Conservation (phyloP, 192 early-diverging fungal genomes). For the Coemansia sp. region DNA sequence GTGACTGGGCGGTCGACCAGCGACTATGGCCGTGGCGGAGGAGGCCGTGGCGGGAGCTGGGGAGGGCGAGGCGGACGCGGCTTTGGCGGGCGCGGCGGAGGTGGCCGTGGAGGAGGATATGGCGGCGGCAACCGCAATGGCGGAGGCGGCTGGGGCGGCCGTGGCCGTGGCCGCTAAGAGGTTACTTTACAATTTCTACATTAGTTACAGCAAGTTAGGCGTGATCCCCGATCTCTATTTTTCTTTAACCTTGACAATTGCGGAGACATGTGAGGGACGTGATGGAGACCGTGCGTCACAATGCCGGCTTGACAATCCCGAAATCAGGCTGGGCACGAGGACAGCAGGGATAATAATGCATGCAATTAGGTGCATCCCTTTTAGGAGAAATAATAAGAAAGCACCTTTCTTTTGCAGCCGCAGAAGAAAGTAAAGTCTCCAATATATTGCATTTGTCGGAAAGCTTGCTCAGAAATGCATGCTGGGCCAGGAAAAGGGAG, state of each 20-base stretch:
- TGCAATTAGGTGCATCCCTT: too few relatives aligned
- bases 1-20: constrained; percentile 37
- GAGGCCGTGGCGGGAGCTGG: constrained; percentile 49
- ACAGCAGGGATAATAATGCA: not conserved
- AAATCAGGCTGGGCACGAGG: not conserved
- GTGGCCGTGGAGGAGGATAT: constrained; percentile 46
- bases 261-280: too few relatives aligned
- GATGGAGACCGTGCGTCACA: not conserved
- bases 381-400: too few relatives aligned
- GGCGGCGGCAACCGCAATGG: constrained; percentile 50
- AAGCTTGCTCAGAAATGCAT: not conserved
- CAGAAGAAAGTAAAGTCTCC: not conserved
- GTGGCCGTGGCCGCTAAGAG: constrained; percentile 16
- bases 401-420: not conserved
- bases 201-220: too few relatives aligned
- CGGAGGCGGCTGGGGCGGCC: constrained; percentile 29
- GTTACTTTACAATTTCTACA: not conserved
- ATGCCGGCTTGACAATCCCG: not conserved
- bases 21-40: constrained; percentile 48
- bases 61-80: constrained; percentile 37
- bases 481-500: not conserved
- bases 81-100: constrained; percentile 38
- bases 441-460: not conserved
- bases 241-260: too few relatives aligned
- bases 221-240: too few relatives aligned